Base-by-base conservation (phyloP, 2,329 filamentous ascomycete species). In the Pestalotiopsis sp. region DNA sequence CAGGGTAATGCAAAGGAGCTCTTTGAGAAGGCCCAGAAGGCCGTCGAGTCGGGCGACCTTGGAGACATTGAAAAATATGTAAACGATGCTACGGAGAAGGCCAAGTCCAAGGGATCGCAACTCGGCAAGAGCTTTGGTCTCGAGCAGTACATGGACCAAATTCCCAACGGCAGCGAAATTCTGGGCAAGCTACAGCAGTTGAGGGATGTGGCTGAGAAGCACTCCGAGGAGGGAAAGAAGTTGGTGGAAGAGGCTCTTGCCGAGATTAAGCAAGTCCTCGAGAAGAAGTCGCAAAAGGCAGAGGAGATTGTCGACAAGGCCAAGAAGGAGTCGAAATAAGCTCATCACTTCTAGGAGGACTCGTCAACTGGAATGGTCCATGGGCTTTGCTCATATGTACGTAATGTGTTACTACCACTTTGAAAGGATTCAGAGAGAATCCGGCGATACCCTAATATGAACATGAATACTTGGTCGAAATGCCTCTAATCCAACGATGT, bases 151-250 rank as follows among this genome's bases (percentile, higher is more conserved):
- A 79, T 92, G n/a, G 83, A 89, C 74, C 86, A 88, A 84, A 83
- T 93, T 6, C 90, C 91, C 0, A 86, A 87, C 13, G 90, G 89
- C 0, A 84, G 85, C 58, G 86, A 92, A 78, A 87, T 94, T 62
- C 75, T 92, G 45, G 84, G 88, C 45, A 92, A 93, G 80, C 77
- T 94, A 66, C 82, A 88, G 74, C 85, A 92, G 73, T 78, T 94
- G 67, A 84, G 88, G 72, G 84, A 92, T 71, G 83, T 91, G 14
- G 90, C 89, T 0, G 83, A 91, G 73, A 89, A 92, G 81, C 89
- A 92, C 77, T 89, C 88, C 64, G 84, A 89, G 4, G 90, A 94
- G 78, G 91, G 91, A 2, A 87, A 93, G 82, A 87, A 89, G 79
- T 82, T 94, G 49, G 78, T 92, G 65, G 89, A 90, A 79, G 90